Base-by-base conservation (phyloP, 73 alveolate species). In the Paramecium bursaria region DNA sequence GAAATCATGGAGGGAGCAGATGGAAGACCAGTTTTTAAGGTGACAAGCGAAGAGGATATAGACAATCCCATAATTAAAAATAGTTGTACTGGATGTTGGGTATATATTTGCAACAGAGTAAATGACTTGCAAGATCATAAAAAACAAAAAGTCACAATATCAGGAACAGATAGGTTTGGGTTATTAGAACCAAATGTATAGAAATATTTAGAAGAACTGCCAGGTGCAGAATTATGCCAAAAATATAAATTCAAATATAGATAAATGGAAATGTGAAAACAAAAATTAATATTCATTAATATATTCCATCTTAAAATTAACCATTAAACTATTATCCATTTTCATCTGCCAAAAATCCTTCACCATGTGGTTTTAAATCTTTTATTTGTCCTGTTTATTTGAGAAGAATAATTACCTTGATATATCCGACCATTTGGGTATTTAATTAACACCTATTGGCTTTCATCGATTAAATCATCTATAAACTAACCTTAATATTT, bases 161-260 rank as follows among this genome's bases (percentile, higher is more conserved):
- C 95, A 86, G 99, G 99, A 2, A 92, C 97, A 46, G 99, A 96
- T 75, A 92, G 99, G 85, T 96, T 92, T 90, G 99, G 99, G 35
- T 86, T 96, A 33, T 88, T 95, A 44, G 99, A 96, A 55, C 53
- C 90, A 0, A 94, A 95, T 79, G 99, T 96, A 27, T 87, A 74
- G 30, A 90, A 87, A 60, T 91, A 93, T 26, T 46, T 96, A 54
- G 92, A 94, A 27, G 91, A 80, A 42, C 87, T 96, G 33, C 94
- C 94, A 15, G 86, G 87, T 86, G 97, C 97, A 49, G 97, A 95
- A 19, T 52, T 88, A 60, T 95, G 99, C 75, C 13, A 86, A 46
- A 90, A 86, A 80, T 92, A 80, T 57, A 82, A 91, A 54, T 91
- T 57, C 50, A 74, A 74, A 42, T 86, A 30, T 75, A 50, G 74